Conservation (phyloP, 2,329 filamentous ascomycete genomes). For the Phoma sp. region DNA sequence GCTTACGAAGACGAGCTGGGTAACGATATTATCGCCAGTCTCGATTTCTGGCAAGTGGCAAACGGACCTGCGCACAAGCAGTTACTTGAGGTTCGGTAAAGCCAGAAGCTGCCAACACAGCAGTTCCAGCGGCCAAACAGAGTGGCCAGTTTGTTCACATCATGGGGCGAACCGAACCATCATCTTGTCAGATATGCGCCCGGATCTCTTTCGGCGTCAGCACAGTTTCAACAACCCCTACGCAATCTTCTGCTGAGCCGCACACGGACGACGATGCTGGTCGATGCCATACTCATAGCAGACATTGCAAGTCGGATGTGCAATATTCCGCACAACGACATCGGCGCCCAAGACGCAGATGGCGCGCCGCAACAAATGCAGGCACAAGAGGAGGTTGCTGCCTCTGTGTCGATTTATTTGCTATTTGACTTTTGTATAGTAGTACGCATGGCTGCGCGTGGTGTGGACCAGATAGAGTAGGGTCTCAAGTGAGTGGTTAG, state of each 20-base stretch:
- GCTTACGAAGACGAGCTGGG: constrained; percentile 96
- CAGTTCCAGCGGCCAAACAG: background rate
- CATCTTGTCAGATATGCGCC: background rate
- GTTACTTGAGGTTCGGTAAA: constrained; percentile 38
- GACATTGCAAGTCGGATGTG: background rate
- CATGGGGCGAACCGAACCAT: background rate
- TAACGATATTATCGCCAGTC: constrained; percentile 89
- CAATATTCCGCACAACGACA: background rate
- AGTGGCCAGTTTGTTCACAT: background rate
- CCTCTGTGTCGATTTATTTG: background rate
- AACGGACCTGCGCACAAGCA: constrained; percentile 36
- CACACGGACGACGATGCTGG: background rate
- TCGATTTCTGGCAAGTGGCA: constrained; percentile 84
- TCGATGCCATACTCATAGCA: background rate
- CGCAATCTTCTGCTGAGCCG: background rate
- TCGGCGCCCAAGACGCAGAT: background rate
- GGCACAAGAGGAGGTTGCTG: background rate
- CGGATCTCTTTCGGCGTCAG: background rate
- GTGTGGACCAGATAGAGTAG: background rate
- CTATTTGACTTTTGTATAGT: constrained; percentile 15
- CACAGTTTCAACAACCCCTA: background rate
- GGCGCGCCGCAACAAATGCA: background rate
- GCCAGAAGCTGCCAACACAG: constrained; percentile 18
- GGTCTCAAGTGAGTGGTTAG: background rate
- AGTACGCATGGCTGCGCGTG: constrained; percentile 11